Evolutionary conservation across 306 rosid species (phyloP).

Genomic region (Mucuna pruriens): DNA sequence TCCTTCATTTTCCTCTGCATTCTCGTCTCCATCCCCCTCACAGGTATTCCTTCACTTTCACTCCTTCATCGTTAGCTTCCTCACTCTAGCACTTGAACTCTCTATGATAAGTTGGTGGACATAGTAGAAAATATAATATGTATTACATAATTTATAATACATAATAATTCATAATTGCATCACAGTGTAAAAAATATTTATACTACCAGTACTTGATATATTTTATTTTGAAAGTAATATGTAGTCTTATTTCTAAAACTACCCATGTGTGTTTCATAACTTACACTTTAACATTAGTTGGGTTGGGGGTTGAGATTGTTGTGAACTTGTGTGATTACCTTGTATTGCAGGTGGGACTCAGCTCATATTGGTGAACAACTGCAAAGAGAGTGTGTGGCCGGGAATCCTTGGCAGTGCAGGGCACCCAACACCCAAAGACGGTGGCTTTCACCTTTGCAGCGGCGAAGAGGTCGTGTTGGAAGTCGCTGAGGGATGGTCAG

Average conservation of each 20-base stretch:
- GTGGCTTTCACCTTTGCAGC: slow-evolving; percentile 68
- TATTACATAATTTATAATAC: too few species aligned
- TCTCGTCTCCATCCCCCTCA: slow-evolving; percentile 42
- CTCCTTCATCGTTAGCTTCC: not conserved
- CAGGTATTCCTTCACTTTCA: slow-evolving; percentile 34
- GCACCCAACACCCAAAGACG: slow-evolving; percentile 53
- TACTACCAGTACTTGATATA: too few species aligned
- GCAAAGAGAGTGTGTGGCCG: slow-evolving; percentile 77
- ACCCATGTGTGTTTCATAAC: not conserved
- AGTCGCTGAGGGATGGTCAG: slow-evolving; percentile 67
- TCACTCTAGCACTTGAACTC: not conserved
- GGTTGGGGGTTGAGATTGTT: not conserved
- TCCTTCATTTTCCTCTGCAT: slow-evolving; percentile 36
- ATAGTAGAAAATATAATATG: not conserved
- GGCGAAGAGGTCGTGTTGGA: slow-evolving; percentile 53
- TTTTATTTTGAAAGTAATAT: too few species aligned
- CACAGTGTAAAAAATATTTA: too few species aligned
- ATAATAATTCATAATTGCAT: too few species aligned
- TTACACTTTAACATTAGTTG: not conserved
- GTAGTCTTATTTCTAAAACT: too few species aligned
- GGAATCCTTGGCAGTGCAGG: slow-evolving; percentile 69
- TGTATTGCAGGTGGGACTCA: slow-evolving; percentile 55
- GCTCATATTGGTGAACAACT: slow-evolving; percentile 67
- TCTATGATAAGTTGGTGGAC: not conserved
- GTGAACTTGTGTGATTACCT: not conserved